phyloP scores from a whole-genome alignment of 129 eudicot genomes.

The Lonicera japonica region DNA sequence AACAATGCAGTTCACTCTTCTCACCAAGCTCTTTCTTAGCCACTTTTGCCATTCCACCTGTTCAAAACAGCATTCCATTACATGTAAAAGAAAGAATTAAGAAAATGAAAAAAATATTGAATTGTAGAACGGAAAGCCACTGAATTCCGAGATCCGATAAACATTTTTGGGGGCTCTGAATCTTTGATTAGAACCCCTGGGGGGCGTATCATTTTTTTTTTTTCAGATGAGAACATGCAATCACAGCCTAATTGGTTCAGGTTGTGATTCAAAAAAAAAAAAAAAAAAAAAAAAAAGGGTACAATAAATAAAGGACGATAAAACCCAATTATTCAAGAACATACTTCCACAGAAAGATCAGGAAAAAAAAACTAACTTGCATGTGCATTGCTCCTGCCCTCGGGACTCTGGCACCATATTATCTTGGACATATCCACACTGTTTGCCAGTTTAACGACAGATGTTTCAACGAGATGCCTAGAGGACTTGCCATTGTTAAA shows the following conservation, averaged over 20 bases:
- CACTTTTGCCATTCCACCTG: conserved; percentile 14
- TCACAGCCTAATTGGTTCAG: neutral
- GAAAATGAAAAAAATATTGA: no score
- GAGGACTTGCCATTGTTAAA: neutral
- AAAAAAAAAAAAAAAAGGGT: neutral
- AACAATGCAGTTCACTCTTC: neutral
- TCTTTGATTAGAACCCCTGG: neutral
- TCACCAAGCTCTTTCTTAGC: conserved; percentile 19
- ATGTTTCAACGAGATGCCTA: no score
- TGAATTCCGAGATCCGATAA: neutral
- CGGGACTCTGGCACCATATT: neutral
- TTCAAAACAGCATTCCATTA: conserved; percentile 7
- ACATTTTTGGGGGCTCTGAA: neutral
- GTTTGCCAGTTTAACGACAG: neutral
- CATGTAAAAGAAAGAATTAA: neutral
- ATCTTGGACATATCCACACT: neutral
- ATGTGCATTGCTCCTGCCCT: neutral
- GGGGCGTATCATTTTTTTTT: neutral
- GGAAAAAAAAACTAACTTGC: conserved; percentile 26
- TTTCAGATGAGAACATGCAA: neutral
- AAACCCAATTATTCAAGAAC: neutral
- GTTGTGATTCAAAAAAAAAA: neutral
- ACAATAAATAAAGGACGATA: neutral
- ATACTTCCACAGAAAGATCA: neutral
- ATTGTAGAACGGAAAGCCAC: no score